These are phyloP conservation scores for Trichocomaceae sp. DNA, from an alignment of 2,329 filamentous ascomycete genomes.

Conservation along the genomic window DNA sequence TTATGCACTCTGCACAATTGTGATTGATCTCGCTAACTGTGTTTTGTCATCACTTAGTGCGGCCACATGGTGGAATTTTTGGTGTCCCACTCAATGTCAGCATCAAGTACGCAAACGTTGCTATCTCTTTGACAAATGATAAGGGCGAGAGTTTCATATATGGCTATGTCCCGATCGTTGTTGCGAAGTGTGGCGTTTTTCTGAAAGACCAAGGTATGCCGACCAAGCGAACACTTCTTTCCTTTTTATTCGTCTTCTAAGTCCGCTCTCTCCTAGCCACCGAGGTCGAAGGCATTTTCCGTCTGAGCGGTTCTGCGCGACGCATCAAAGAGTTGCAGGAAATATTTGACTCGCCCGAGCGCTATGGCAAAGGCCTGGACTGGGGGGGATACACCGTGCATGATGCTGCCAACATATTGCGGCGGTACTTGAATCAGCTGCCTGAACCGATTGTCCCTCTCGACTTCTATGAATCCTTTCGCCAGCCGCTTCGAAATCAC, in stretches of 20 bases:
- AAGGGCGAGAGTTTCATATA: slow-evolving; percentile 95
- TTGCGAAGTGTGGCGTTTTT: slow-evolving; percentile 96
- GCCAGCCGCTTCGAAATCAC: slow-evolving; percentile 68
- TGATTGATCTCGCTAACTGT: not conserved
- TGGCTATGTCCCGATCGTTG: slow-evolving; percentile 95
- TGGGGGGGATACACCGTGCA: slow-evolving; percentile 98
- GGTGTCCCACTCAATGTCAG: slow-evolving; percentile 88
- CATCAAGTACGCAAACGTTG: slow-evolving; percentile 96
- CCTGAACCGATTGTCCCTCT: slow-evolving; percentile 95
- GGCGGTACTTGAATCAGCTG: slow-evolving; percentile 90
- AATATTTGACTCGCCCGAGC: slow-evolving; percentile 86
- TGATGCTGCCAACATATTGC: slow-evolving; percentile 92
- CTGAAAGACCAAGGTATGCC: slow-evolving; percentile 89
- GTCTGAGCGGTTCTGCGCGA: slow-evolving; percentile 91
- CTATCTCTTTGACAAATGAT: slow-evolving; percentile 90
- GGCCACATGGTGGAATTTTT: slow-evolving; percentile 71
- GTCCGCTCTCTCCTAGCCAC: slow-evolving; percentile 56
- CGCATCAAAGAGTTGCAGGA: slow-evolving; percentile 94
- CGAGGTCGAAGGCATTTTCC: slow-evolving; percentile 92
- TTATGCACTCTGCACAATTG: not conserved
- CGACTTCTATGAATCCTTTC: slow-evolving; percentile 85
- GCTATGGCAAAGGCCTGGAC: slow-evolving; percentile 92
- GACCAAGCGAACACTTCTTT: not conserved
- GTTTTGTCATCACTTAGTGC: slow-evolving; percentile 11
- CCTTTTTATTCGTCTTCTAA: not conserved